phyloP scores from a whole-genome alignment of 2,329 filamentous ascomycete species.

The Daldinia sp. region DNA sequence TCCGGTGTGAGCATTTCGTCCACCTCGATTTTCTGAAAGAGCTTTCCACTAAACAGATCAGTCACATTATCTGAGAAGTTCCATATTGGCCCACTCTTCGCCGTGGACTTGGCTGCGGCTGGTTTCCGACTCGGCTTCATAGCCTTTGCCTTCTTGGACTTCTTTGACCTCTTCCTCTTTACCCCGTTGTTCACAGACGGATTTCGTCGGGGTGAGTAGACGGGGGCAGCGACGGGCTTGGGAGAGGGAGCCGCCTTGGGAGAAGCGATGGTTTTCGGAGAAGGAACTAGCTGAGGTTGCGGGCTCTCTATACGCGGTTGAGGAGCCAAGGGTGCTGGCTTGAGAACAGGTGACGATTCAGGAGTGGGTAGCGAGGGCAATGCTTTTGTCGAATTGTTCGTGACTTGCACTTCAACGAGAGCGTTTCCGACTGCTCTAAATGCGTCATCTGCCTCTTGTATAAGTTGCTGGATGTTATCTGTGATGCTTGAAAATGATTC shows the following conservation, averaged over 20 bases:
- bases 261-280: background rate
- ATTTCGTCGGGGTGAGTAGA: conserved; percentile 47
- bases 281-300: conserved; percentile 28
- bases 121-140: conserved; percentile 48
- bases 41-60: conserved; percentile 66
- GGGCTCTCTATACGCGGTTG: conserved; percentile 29
- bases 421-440: conserved; percentile 61
- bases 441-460: conserved; percentile 63
- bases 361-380: conserved; percentile 49
- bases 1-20: conserved; percentile 70
- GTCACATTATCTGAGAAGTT: conserved; percentile 67
- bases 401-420: conserved; percentile 55
- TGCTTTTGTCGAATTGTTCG: conserved; percentile 48
- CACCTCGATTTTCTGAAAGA: conserved; percentile 67
- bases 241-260: background rate
- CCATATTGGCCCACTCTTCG: conserved; percentile 60
- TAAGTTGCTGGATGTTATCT: conserved; percentile 59
- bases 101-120: conserved; percentile 43
- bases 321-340: conserved; percentile 39
- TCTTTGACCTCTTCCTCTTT: conserved; percentile 58
- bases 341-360: conserved; percentile 37
- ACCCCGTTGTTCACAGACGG: conserved; percentile 51
- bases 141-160: conserved; percentile 38
- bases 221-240: conserved; percentile 35
- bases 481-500: conserved; percentile 47